phyloP scores from a whole-genome alignment of 345 rosid species.

The Rhodomyrtus tomentosa region DNA sequence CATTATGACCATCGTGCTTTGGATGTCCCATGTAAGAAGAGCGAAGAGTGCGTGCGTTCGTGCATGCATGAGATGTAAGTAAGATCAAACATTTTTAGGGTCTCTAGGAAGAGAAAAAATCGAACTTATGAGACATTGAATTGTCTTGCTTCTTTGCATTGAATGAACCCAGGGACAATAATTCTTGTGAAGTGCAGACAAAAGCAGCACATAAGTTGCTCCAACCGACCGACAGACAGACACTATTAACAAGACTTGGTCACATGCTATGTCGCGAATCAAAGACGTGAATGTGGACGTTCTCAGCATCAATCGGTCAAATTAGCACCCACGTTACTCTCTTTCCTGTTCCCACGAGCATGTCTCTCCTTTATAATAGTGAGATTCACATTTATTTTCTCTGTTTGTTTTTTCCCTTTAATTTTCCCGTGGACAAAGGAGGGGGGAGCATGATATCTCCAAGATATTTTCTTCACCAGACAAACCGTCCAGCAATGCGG shows the following conservation, averaged over 20 bases:
- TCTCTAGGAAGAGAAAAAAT: neutral
- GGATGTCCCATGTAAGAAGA: neutral
- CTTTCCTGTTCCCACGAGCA: neutral
- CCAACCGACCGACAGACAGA: neutral
- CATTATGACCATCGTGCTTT: neutral
- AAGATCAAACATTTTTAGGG: neutral
- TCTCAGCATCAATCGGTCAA: neutral
- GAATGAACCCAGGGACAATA: slow-evolving; percentile 1
- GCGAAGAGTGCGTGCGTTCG: neutral
- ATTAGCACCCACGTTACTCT: neutral
- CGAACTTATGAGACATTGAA: neutral
- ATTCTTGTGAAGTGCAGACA: neutral
- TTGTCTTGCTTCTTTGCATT: neutral
- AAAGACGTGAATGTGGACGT: neutral
- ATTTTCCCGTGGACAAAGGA: neutral
- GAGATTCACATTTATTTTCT: neutral
- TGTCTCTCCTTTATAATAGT: neutral
- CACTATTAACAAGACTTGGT: neutral
- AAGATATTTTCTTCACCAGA: neutral
- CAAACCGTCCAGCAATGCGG: neutral
- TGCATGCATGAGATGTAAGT: neutral
- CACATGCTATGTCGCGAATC: neutral
- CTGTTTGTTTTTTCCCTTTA: neutral
- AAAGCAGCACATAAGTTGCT: neutral
- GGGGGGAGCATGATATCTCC: neutral